Evolutionary conservation across 2,329 filamentous ascomycete genomes (phyloP), one percentile per base, ranked within the genome.

Genomic region (Fusarium tuaranense): DNA sequence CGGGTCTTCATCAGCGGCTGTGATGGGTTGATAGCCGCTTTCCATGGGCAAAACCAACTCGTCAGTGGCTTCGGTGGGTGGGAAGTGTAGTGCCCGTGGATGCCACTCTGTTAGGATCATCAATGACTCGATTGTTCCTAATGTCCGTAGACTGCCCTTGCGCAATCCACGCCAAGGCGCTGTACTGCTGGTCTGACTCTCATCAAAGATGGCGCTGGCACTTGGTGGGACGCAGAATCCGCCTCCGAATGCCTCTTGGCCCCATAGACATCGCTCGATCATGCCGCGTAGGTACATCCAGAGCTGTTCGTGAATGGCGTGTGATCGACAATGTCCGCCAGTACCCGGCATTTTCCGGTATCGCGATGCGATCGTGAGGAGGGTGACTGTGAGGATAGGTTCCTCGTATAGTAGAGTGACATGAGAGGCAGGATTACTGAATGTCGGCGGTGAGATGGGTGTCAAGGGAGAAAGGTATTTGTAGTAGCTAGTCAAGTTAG

Each of bases 61-160:
- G 59, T 93, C 91, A 2, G 91, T 92, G 2, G 91, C 89, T 73
- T 97, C 93, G 20, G 94, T 92, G 1, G 94, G 93, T 4, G 97
- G 97, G 79, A 98, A 99, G 82, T 98, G 96, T 70, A 99, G 88
- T 18, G 95, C 95, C 7, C 96, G 91, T 6, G 97, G 97, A 82
- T 98, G 96, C 96, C 97, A 99, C 80, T 99, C 97, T 1, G 96
- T 98, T 53, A 99, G 86, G 30, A 99, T 92, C 87, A 99, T 92
- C 36, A 99, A 85, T 38, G 95, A 97, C 84, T 99, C 97, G 30
- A 99, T 95, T 1, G 96, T 98, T 18, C 97, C 97, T 5, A 99
- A 86, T 0, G 96, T 98, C 63, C 97, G 90, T 63, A 98, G 86
- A 76, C 95, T 97, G 22, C 93, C 93, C 80, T 93, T 93, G 67